Evolutionary conservation across 306 rosid species (phyloP), one percentile per base, ranked within the genome.

Genomic region (Carpinus fangiana): DNA sequence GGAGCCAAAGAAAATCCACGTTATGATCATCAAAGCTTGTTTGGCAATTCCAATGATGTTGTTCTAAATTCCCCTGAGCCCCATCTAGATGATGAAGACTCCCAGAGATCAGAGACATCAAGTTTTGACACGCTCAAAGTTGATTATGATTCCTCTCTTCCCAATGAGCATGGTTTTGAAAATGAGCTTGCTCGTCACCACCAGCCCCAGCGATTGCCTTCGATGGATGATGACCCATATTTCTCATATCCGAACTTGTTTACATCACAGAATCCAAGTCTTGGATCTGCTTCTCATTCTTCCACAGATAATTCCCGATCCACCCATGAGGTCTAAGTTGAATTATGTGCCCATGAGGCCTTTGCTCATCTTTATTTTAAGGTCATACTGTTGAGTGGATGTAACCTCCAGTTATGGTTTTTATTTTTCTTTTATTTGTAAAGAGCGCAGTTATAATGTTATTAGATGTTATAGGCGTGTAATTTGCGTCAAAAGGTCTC

Each of bases 181-280:
- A 80, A 41, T 11, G 85, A 80, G 54, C 76, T 78, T 56, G 66
- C 71, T 38, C 76, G 47, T 73, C 92, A 83, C 87, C 90, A 82
- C 87, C 90, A 82, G 79, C 90, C 91, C 59, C 88, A 87, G 84
- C 87, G 95, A 82, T 72, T 85, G 56, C 77, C 93, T 57, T 92
- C 98, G 34, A 88, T 91, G 93, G 98, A 91, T 0, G 93, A 95
- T 8, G 98, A 90, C 74, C 46, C 93, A 0, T 95, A 88, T 83
- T 90, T 86, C 51, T 90, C 97, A 0, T 95, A 92, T 81, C 97
- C 97, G 36, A 92, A 91, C 88, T 82, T 95, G 79, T 95, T 91
- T 73, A 81, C 89, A 71, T 78, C 90, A 16, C 91, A 90, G 68
- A 90, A 78, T 70, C 79, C 91, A 65, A 84, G 73, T 79, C 81